These are phyloP conservation scores for Asclepias syriaca DNA, from an alignment of 257 asterid species.

Conservation along the genomic window DNA sequence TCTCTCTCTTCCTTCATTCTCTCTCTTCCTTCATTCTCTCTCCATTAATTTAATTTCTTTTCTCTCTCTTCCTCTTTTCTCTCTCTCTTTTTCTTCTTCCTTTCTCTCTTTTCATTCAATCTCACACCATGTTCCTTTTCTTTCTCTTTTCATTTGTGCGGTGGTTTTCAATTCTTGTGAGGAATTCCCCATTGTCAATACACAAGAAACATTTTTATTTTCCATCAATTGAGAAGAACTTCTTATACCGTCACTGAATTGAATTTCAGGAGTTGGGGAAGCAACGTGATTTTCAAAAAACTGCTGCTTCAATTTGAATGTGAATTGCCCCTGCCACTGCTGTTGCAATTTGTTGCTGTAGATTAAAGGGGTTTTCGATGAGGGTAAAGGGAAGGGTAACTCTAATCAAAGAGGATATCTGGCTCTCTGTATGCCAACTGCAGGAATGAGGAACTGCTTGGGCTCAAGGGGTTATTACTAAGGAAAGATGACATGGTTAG, in stretches of 20 bases:
- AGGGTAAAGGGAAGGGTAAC: slow-evolving; percentile 13
- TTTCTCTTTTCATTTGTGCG: slow-evolving; percentile 23
- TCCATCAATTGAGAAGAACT: slow-evolving; percentile 17
- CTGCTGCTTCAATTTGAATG: slow-evolving; percentile 42
- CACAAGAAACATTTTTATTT: slow-evolving; percentile 31
- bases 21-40: no score
- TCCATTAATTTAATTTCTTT: no score
- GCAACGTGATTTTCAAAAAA: slow-evolving; percentile 22
- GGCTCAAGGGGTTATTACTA: slow-evolving; percentile 51
- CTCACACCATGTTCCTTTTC: no score
- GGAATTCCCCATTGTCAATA: slow-evolving; percentile 35
- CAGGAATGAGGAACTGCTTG: slow-evolving; percentile 60
- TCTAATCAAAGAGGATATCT: slow-evolving; percentile 67
- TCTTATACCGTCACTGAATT: slow-evolving; percentile 7
- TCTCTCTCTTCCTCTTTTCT: no score
- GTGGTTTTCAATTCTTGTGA: slow-evolving; percentile 19
- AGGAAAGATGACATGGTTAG: slow-evolving; percentile 32
- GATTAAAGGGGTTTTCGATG: slow-evolving; percentile 39
- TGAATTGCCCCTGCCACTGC: slow-evolving; percentile 26
- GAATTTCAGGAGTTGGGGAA: slow-evolving; percentile 15
- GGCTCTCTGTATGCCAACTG: slow-evolving; percentile 97
- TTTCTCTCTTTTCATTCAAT: no score
- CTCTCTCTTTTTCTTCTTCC: no score
- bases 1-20: no score
- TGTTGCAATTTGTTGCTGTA: slow-evolving; percentile 35